Conservation (phyloP, 257 asterid species). For the Solanum habrochaites region DNA sequence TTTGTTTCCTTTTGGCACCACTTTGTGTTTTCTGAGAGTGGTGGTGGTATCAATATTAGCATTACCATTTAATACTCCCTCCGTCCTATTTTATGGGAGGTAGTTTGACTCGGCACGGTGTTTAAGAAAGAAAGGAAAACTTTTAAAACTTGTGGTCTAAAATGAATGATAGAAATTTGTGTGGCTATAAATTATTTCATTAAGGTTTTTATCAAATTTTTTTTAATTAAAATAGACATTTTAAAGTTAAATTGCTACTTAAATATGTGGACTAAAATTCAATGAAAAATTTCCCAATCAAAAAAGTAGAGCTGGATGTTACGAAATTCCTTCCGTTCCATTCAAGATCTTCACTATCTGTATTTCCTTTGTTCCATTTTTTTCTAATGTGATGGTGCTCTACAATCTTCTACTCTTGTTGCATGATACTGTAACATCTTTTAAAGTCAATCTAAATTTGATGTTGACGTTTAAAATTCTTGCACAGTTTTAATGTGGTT, state of each 20-base stretch:
- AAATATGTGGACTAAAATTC: not conserved
- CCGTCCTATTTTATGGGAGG: not conserved
- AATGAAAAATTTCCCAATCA: not conserved
- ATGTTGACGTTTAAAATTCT: not conserved
- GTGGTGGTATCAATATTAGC: not conserved
- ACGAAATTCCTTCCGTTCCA: not conserved
- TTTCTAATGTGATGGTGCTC: not conserved
- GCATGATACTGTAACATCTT: not conserved
- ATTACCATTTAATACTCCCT: not conserved
- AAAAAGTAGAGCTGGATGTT: not conserved
- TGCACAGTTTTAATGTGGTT: not conserved
- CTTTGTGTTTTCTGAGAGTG: not conserved
- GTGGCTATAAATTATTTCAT: not conserved
- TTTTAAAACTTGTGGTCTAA: not conserved
- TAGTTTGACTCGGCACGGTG: not conserved
- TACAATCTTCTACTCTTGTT: not conserved
- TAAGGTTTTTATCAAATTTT: not conserved
- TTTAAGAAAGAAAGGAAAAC: not conserved
- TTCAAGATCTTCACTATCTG: not conserved
- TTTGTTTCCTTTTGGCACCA: not conserved
- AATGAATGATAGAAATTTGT: not conserved
- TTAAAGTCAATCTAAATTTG: not conserved
- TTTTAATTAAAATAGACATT: not conserved
- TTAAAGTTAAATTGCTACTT: not conserved
- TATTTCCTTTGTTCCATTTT: not conserved